Base-by-base conservation (phyloP, 148 eudicot genomes). In the Camellia granthamiana region DNA sequence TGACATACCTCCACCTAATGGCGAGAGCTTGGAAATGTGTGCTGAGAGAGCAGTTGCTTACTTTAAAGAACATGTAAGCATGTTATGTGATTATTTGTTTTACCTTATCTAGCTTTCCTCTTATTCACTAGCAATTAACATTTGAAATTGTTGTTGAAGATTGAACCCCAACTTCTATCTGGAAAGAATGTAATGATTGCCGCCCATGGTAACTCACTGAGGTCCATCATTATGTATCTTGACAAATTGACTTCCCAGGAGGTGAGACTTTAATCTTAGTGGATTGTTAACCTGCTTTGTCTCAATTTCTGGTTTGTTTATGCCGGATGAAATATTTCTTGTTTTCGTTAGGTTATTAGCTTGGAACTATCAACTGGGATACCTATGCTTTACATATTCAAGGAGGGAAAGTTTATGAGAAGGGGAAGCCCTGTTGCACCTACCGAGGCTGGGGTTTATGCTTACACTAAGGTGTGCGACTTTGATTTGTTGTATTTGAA, bases 31-130 rank as follows among this genome's bases (percentile, higher is more conserved):
- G 82, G 94, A 91, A 87, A 91, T 94, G 98, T 96, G 99, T 84
- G 97, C 98, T 77, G 87, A 93, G 84, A 94, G 99, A 87, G 99
- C 98, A 58, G 99, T 93, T 85, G 98, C 99, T 18, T 96, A 93
- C 83, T 96, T 96, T 66, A 85, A 66, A 84, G 98, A 93, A 81
- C 84, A 91, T 75, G 98, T 72, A 44, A 75, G 78, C 46, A 38
- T 41, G 11, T 18, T 59, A 3, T 42, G 67, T 46, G 2, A 41
- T 74, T 52, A 0, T 52, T 52, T 2, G 43, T 95, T 66, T 1
- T 64, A 7, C 18, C 51, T 77, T 51, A 23, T 47, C 18, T 71
- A n/a, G 44, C 8, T 59, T 70, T 61, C 18, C 23, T 47, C 51
- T n/a, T 70, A 59, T 78, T 69, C n/a, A 15, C 74, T 72, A 61